These are phyloP conservation scores for Taiozyma sp. DNA, from an alignment of 1,139 yeast species.

Conservation along the genomic window DNA sequence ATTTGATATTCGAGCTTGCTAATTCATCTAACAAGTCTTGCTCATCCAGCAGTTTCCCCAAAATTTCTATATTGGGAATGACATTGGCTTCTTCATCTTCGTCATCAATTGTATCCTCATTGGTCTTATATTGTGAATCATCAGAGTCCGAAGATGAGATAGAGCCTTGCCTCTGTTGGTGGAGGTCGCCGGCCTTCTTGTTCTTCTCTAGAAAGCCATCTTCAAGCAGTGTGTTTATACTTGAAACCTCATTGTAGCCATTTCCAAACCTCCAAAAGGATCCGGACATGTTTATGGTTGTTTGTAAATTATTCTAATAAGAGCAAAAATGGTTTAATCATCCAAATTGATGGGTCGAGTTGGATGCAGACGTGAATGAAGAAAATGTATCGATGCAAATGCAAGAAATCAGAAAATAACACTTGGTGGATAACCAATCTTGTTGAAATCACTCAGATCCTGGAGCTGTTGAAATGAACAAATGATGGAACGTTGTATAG, in stretches of 20 bases:
- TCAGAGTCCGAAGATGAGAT: constrained; percentile 21
- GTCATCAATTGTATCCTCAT: constrained; percentile 23
- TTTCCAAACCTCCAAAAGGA: constrained; percentile 92
- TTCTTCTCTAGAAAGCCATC: constrained; percentile 32
- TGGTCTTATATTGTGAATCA: constrained; percentile 7
- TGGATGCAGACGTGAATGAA: not conserved
- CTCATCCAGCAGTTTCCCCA: constrained; percentile 76
- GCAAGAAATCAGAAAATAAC: not conserved
- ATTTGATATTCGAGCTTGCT: constrained; percentile 73
- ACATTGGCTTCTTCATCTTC: constrained; percentile 17
- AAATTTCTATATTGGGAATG: constrained; percentile 35
- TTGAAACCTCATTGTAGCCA: constrained; percentile 73
- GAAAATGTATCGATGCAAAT: not conserved
- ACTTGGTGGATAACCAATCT: not conserved
- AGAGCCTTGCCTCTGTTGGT: constrained; percentile 15
- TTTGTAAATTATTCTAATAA: not conserved
- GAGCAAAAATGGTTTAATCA: not conserved
- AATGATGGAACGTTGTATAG: not conserved
- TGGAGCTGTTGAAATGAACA: not conserved
- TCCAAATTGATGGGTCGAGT: not conserved
- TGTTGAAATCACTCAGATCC: not conserved
- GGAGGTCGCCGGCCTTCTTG: constrained; percentile 3
- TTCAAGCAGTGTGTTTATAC: constrained; percentile 64
- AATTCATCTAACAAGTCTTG: constrained; percentile 83
- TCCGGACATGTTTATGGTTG: constrained; percentile 59